These are phyloP conservation scores for Wallacemonas sp. DNA, from an alignment of 208 protist species.

Conservation along the genomic window DNA sequence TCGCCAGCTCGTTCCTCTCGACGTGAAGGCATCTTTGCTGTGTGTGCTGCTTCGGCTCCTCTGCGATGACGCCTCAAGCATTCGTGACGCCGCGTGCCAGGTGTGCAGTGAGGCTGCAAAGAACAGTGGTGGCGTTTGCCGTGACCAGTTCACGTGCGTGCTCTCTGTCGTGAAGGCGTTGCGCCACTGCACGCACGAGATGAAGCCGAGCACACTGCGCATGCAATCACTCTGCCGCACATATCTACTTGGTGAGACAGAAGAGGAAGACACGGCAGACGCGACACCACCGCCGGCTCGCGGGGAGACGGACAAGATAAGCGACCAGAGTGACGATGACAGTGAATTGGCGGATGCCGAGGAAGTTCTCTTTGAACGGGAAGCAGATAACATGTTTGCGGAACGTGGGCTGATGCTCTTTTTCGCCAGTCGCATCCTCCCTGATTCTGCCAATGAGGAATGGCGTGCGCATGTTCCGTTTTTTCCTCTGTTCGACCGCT, in stretches of 20 bases:
- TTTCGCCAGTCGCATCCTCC: conserved; percentile 28
- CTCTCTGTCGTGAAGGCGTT: conserved; percentile 45
- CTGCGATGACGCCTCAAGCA: conserved; percentile 68
- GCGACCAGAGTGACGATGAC: conserved; percentile 20
- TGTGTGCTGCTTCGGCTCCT: conserved; percentile 67
- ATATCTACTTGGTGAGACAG: too few relatives aligned
- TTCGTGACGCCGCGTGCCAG: conserved; percentile 53
- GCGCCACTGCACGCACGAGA: conserved; percentile 2
- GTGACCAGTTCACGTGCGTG: conserved; percentile 65
- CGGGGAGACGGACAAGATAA: conserved; percentile 13
- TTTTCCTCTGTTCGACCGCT: conserved; percentile 14
- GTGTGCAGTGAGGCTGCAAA: conserved; percentile 12
- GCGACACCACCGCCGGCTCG: conserved; percentile 4
- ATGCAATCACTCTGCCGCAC: not conserved
- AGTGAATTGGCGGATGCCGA: conserved; percentile 31
- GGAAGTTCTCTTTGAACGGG: conserved; percentile 86
- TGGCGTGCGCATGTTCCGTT: not conserved
- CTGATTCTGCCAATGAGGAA: not conserved
- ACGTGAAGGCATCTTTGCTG: not conserved
- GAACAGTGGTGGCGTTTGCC: not conserved
- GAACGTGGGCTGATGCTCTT: conserved; percentile 58
- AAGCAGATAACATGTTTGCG: conserved; percentile 85
- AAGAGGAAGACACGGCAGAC: too few relatives aligned
- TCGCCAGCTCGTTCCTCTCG: not conserved
- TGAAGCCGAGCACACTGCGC: not conserved